A percentile compares a stretch with the other conserved stretches of the same genome.
Evolutionary conservation across 2,329 filamentous ascomycete species (phyloP).

Genomic region (Ilyonectria sp.): DNA sequence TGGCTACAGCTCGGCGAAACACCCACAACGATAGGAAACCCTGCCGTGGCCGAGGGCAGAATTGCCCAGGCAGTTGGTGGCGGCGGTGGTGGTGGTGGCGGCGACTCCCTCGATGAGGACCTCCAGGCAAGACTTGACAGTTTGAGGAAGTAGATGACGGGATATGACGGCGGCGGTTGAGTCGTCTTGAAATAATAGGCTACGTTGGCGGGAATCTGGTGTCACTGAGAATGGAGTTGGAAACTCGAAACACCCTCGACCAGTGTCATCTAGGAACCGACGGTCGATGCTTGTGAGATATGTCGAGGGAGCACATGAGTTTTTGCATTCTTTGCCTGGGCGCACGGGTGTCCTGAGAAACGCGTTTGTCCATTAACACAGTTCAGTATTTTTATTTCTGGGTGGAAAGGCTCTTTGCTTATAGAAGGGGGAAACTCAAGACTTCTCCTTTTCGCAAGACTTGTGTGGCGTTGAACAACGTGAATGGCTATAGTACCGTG

Average conservation of each 20-base stretch:
- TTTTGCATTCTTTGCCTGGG: constrained; percentile 41
- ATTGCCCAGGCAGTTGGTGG: constrained; percentile 88
- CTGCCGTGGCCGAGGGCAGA: constrained; percentile 79
- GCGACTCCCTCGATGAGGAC: constrained; percentile 85
- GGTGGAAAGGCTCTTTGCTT: constrained; percentile 30
- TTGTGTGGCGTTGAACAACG: background rate
- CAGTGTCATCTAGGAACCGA: background rate
- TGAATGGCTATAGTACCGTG: background rate
- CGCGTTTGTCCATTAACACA: constrained; percentile 37
- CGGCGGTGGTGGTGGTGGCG: constrained; percentile 70
- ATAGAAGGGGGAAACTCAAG: constrained; percentile 30
- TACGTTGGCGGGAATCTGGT: background rate
- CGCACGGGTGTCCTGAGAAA: constrained; percentile 47
- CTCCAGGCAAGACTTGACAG: constrained; percentile 95
- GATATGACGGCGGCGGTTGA: background rate
- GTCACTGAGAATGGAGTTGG: constrained; percentile 11
- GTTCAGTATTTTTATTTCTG: constrained; percentile 31
- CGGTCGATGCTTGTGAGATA: constrained; percentile 13
- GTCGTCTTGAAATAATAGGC: constrained; percentile 7
- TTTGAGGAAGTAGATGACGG: constrained; percentile 70
- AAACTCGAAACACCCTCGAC: constrained; percentile 9
- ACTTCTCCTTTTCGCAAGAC: background rate
- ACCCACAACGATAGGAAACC: constrained; percentile 85
- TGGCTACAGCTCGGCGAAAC: constrained; percentile 86
- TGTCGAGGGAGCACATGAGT: constrained; percentile 14